A percentile compares a stretch with the other conserved stretches of the same genome.
These are phyloP conservation scores for Verruconis gallopava DNA, from an alignment of 2,329 filamentous ascomycete genomes.

Conservation along the genomic window DNA sequence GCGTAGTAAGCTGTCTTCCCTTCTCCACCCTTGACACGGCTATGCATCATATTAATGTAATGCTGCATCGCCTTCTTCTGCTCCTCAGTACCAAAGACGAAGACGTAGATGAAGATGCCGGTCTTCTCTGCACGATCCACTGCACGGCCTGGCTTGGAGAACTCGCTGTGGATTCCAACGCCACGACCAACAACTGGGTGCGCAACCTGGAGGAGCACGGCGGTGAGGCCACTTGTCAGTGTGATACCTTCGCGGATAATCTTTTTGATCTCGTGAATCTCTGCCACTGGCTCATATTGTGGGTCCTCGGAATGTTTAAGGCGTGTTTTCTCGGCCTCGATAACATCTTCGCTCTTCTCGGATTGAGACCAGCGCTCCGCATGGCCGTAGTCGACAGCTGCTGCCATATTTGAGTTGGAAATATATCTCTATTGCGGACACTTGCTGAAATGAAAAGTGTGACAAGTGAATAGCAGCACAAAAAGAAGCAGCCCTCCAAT, in stretches of 20 bases:
- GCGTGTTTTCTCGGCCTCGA: not conserved
- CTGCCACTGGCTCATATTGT: not conserved
- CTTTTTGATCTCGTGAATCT: not conserved
- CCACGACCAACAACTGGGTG: slow-evolving; percentile 1
- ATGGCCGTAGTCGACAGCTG: no score
- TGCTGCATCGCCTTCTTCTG: slow-evolving; percentile 10
- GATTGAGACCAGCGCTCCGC: not conserved
- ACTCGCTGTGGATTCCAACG: slow-evolving; percentile 2
- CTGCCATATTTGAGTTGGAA: no score
- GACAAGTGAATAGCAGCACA: no score
- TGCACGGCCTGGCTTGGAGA: not conserved
- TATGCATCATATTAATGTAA: slow-evolving; percentile 12
- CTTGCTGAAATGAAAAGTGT: no score
- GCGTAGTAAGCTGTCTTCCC: slow-evolving; percentile 9
- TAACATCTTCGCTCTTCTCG: not conserved
- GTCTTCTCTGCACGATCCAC: slow-evolving; percentile 4
- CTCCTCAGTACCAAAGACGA: slow-evolving; percentile 11
- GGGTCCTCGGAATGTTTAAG: not conserved
- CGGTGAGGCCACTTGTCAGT: not conserved
- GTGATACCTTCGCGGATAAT: slow-evolving; percentile 1
- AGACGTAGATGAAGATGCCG: slow-evolving; percentile 10
- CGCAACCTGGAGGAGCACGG: slow-evolving; percentile 1
- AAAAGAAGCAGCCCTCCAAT: no score
- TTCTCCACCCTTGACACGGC: slow-evolving; percentile 10
- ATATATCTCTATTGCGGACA: no score